Evolutionary conservation across 225 moss, liverwort and hornwort species (phyloP).

Genomic region (Physcomitrium patens): DNA sequence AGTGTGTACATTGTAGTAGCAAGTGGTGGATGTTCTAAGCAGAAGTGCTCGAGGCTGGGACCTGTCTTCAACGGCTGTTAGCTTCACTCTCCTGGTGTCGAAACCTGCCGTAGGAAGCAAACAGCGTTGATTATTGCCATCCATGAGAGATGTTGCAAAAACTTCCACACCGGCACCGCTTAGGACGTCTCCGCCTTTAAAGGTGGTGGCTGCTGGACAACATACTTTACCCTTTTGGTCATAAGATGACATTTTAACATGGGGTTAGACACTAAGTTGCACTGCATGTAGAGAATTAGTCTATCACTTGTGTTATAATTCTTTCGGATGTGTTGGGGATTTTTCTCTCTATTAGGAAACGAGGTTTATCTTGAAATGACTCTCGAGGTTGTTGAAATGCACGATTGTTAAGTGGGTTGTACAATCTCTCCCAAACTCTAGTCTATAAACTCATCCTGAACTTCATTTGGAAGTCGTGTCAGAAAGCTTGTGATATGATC

Average conservation of each 20-base stretch:
- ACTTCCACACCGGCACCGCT: constrained; percentile 1
- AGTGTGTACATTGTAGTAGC: neutral
- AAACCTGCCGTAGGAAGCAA: constrained; percentile 7
- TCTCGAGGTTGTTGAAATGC: too few relatives aligned
- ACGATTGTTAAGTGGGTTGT: too few relatives aligned
- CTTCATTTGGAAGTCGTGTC: too few relatives aligned
- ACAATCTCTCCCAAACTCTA: too few relatives aligned
- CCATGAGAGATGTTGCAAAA: constrained; percentile 3
- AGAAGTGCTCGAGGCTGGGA: constrained; percentile 20
- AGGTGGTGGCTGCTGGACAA: constrained; percentile 17
- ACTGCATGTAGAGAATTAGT: constrained; percentile 29
- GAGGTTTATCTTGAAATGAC: neutral
- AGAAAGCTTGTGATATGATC: too few relatives aligned
- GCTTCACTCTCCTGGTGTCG: constrained; percentile 11
- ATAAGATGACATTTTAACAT: constrained; percentile 9
- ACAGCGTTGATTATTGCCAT: neutral
- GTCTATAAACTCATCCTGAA: too few relatives aligned
- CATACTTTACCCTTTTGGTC: constrained; percentile 19
- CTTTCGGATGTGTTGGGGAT: constrained; percentile 36
- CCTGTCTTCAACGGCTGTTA: neutral
- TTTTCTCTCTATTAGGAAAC: constrained; percentile 27
- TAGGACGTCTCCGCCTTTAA: neutral
- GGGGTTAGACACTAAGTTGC: constrained; percentile 3
- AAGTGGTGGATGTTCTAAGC: constrained; percentile 24
- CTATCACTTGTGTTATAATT: constrained; percentile 38